Evolutionary conservation across 768 basidiomycete genomes (phyloP).

Genomic region (Rossbeevera mucosa): DNA sequence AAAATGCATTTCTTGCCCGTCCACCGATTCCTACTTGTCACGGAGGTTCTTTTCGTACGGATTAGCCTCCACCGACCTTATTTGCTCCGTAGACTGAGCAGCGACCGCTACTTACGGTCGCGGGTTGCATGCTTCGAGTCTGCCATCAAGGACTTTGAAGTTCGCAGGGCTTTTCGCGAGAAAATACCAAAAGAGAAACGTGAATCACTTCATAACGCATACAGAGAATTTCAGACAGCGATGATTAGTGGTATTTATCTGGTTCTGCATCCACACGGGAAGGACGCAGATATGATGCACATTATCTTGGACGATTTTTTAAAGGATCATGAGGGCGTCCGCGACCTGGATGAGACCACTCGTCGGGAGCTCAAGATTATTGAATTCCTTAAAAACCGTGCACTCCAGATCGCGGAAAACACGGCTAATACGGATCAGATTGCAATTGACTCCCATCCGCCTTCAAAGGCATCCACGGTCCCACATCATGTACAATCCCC

Average conservation of each 20-base stretch:
- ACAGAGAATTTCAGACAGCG: slow-evolving; percentile 83
- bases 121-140: slow-evolving; percentile 87
- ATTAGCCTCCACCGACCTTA: slow-evolving; percentile 87
- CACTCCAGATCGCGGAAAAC: slow-evolving; percentile 47
- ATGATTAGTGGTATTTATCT: slow-evolving; percentile 89
- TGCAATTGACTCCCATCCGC: slow-evolving; percentile 35
- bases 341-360: slow-evolving; percentile 80
- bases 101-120: slow-evolving; percentile 78
- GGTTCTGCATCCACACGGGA: slow-evolving; percentile 70
- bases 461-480: slow-evolving; percentile 11
- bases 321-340: slow-evolving; percentile 44
- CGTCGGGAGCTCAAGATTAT: slow-evolving; percentile 80
- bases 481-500: slow-evolving; percentile 15
- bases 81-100: slow-evolving; percentile 66
- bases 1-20: slow-evolving; percentile 61
- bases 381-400: slow-evolving; percentile 71
- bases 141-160: slow-evolving; percentile 80
- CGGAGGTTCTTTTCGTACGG: slow-evolving; percentile 84
- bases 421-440: slow-evolving; percentile 15
- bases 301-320: slow-evolving; percentile 75
- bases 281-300: slow-evolving; percentile 68
- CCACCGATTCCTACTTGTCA: slow-evolving; percentile 85
- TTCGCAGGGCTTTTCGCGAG: slow-evolving; percentile 66
- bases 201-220: slow-evolving; percentile 73
- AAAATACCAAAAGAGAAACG: slow-evolving; percentile 57